A percentile compares a stretch with the other conserved stretches of the same genome.
These are phyloP conservation scores for Vicia villosa DNA, from an alignment of 306 rosid genomes.

Conservation along the genomic window DNA sequence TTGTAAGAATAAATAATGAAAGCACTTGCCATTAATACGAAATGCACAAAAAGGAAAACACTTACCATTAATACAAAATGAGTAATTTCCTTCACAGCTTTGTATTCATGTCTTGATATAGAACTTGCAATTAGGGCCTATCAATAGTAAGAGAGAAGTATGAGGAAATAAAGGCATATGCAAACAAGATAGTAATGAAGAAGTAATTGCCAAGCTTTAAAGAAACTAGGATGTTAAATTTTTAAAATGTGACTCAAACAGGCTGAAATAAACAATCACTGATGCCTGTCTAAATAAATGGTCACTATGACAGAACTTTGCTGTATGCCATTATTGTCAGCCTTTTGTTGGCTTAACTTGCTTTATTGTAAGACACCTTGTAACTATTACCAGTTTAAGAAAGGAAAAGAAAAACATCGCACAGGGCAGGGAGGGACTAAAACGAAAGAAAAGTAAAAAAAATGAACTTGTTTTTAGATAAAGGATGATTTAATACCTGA, in stretches of 20 bases:
- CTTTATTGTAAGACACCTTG: conserved; percentile 25
- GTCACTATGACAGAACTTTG: conserved; percentile 12
- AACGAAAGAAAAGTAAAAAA: conserved; percentile 7
- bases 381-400: conserved; percentile 29
- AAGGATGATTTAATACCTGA: conserved; percentile 61
- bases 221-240: conserved; percentile 1
- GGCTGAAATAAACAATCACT: conserved; percentile 25
- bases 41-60: conserved; percentile 25
- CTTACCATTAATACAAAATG: conserved; percentile 62
- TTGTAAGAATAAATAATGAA: conserved; percentile 20
- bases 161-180: conserved; percentile 33
- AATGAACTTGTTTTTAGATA: conserved; percentile 11
- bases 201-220: conserved; percentile 4
- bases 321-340: conserved; percentile 22
- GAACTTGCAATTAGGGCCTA: conserved; percentile 92
- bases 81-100: conserved; percentile 70
- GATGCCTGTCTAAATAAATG: conserved; percentile 14
- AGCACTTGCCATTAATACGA: conserved; percentile 57
- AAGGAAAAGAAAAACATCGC: conserved; percentile 5
- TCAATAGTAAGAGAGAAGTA: conserved; percentile 27
- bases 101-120: conserved; percentile 77
- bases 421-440: conserved; percentile 4
- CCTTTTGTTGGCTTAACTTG: conserved; percentile 27
- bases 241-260: conserved; percentile 17
- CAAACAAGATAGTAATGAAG: conserved; percentile 2